Evolutionary conservation across 2,329 filamentous ascomycete species (phyloP).

Genomic region (Ascochyta rabiei): DNA sequence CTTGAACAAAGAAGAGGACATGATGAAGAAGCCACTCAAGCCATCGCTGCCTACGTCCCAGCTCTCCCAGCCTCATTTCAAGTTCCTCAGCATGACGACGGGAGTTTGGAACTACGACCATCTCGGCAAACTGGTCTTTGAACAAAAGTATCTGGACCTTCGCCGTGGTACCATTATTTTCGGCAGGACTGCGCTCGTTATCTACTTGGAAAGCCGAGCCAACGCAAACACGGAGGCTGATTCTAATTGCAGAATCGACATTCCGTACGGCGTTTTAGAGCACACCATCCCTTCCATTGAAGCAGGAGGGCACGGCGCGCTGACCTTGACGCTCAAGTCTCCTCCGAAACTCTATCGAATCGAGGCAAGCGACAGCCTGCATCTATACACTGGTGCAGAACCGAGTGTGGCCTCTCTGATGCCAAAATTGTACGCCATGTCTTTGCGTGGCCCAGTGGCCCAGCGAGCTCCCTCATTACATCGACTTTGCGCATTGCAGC

Average conservation of each 20-base stretch:
- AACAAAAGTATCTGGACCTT: constrained; percentile 51
- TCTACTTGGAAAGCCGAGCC: constrained; percentile 21
- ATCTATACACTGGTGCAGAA: constrained; percentile 24
- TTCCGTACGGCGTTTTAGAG: constrained; percentile 52
- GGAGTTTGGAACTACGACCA: constrained; percentile 52
- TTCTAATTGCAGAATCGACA: constrained; percentile 46
- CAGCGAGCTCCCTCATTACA: constrained; percentile 19
- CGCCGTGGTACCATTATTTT: constrained; percentile 48
- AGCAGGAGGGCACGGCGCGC: constrained; percentile 17
- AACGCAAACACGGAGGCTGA: constrained; percentile 6
- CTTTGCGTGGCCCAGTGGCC: neutral
- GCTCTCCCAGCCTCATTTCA: constrained; percentile 29
- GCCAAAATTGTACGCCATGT: constrained; percentile 8
- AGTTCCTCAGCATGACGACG: constrained; percentile 38
- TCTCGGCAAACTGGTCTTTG: constrained; percentile 45
- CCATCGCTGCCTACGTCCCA: constrained; percentile 6
- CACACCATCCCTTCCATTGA: constrained; percentile 41
- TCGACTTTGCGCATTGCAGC: constrained; percentile 47
- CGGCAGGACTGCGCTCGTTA: constrained; percentile 39
- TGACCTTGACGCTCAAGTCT: constrained; percentile 48
- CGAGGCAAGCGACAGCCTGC: constrained; percentile 23
- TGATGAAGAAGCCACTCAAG: constrained; percentile 19
- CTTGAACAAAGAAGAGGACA: constrained; percentile 29
- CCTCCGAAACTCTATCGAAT: constrained; percentile 50
- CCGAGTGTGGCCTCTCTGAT: neutral